Evolutionary conservation across 371 early-diverging fungal genomes (phyloP).

Genomic region (Rhizopus stolonifer): DNA sequence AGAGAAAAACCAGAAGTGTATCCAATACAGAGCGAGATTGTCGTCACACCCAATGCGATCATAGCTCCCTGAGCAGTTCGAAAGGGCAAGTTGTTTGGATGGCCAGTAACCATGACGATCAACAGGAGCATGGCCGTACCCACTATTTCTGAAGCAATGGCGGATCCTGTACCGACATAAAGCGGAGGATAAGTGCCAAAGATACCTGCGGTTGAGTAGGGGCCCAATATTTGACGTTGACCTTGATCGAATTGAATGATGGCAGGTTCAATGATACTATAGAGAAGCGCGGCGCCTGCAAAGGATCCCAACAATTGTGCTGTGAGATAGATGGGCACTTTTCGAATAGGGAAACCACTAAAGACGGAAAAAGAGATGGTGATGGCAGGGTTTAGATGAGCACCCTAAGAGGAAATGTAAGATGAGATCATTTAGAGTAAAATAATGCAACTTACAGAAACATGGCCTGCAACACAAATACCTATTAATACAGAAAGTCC

Average conservation of each 20-base stretch:
- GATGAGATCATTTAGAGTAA: too few species aligned
- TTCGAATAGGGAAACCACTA: constrained; percentile 64
- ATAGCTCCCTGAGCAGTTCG: constrained; percentile 59
- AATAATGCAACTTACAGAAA: constrained; percentile 62
- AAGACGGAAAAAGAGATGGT: constrained; percentile 69
- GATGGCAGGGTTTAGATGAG: constrained; percentile 81
- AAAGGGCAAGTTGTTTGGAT: constrained; percentile 68
- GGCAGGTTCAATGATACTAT: constrained; percentile 52
- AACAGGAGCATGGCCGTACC: constrained; percentile 77
- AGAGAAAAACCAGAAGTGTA: constrained; percentile 79
- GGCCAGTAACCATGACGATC: constrained; percentile 70
- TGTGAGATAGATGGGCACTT: constrained; percentile 60
- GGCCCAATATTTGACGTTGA: constrained; percentile 51
- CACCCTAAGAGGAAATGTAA: constrained; percentile 49
- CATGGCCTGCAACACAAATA: constrained; percentile 69
- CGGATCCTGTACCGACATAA: constrained; percentile 55
- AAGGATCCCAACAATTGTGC: constrained; percentile 74
- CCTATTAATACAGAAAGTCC: constrained; percentile 43
- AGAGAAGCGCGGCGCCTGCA: constrained; percentile 69
- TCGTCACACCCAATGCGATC: constrained; percentile 57
- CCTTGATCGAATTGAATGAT: constrained; percentile 63
- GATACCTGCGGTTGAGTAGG: constrained; percentile 65
- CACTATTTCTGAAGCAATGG: constrained; percentile 75
- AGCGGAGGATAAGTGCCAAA: constrained; percentile 67
- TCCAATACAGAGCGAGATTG: constrained; percentile 51